These are phyloP conservation scores for Geotrichum reessii DNA, from an alignment of 1,139 yeast species.

Conservation along the genomic window DNA sequence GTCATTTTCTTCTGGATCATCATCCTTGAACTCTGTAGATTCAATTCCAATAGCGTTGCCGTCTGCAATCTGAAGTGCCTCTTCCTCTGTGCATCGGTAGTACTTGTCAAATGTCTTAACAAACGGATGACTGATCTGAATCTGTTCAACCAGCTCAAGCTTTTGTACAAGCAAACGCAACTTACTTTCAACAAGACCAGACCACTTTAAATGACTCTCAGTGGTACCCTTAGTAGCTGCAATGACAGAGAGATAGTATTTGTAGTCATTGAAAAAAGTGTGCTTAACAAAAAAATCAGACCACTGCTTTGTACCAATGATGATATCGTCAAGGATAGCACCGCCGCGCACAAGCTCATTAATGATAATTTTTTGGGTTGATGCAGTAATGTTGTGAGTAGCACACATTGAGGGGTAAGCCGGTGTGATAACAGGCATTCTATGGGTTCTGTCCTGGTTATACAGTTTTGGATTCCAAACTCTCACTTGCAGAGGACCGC, in stretches of 20 bases:
- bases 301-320: slow-evolving; percentile 63
- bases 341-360: slow-evolving; percentile 71
- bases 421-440: slow-evolving; percentile 99
- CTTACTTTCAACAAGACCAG: slow-evolving; percentile 89
- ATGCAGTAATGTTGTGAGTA: slow-evolving; percentile 85
- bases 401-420: slow-evolving; percentile 99
- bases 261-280: slow-evolving; percentile 73
- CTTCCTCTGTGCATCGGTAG: slow-evolving; percentile 49
- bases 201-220: slow-evolving; percentile 84
- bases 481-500: slow-evolving; percentile 91
- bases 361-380: slow-evolving; percentile 77
- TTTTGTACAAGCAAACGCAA: slow-evolving; percentile 74
- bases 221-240: slow-evolving; percentile 66
- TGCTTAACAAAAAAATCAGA: slow-evolving; percentile 68
- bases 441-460: slow-evolving; percentile 79
- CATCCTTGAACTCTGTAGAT: slow-evolving; percentile 28
- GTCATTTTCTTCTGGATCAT: slow-evolving; percentile 31
- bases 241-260: slow-evolving; percentile 76
- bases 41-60: slow-evolving; percentile 28
- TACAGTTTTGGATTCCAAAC: slow-evolving; percentile 96
- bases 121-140: slow-evolving; percentile 83
- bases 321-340: slow-evolving; percentile 64
- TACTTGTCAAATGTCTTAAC: slow-evolving; percentile 65
- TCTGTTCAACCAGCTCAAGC: slow-evolving; percentile 68
- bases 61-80: slow-evolving; percentile 50